Conservation (phyloP, 306 rosid genomes). For the Cucurbita pepo region DNA sequence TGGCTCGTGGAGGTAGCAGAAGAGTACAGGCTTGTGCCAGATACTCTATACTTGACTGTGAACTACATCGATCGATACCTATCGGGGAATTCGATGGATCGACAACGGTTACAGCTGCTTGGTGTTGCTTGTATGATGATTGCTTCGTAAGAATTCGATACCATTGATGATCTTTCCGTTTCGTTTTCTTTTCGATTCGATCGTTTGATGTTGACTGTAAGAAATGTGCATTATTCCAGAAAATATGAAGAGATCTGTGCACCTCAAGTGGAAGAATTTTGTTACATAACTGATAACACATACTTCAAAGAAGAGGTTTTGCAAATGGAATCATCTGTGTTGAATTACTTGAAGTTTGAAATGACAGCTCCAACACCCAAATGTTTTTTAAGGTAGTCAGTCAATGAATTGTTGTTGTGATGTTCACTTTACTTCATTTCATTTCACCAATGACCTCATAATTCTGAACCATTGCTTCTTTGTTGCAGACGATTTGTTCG, state of each 20-base stretch:
- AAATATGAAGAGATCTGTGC: conserved; percentile 98
- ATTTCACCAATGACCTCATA: not conserved
- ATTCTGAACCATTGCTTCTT: not conserved
- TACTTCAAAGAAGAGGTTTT: conserved; percentile 91
- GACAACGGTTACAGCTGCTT: conserved; percentile 74
- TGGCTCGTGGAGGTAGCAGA: conserved; percentile 99
- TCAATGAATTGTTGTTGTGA: not conserved
- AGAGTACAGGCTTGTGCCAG: conserved; percentile 92
- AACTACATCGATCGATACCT: conserved; percentile 90
- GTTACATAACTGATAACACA: conserved; percentile 89
- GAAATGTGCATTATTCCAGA: conserved; percentile 28
- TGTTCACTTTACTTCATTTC: not conserved
- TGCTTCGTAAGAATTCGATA: conserved; percentile 65
- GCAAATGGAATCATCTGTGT: conserved; percentile 80
- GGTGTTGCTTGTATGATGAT: conserved; percentile 99
- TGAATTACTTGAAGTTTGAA: conserved; percentile 87
- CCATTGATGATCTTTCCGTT: not conserved
- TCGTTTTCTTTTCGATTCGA: not conserved
- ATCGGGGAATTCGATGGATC: conserved; percentile 71
- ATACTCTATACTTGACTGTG: conserved; percentile 80
- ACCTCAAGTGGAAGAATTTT: conserved; percentile 94
- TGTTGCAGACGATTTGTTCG: conserved; percentile 67
- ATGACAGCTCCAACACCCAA: conserved; percentile 93
- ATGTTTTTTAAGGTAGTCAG: conserved; percentile 60
- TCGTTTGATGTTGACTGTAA: not conserved